Evolutionary conservation across 108 stramenopile species (phyloP).

Genomic region (Epithemia pelagica): DNA sequence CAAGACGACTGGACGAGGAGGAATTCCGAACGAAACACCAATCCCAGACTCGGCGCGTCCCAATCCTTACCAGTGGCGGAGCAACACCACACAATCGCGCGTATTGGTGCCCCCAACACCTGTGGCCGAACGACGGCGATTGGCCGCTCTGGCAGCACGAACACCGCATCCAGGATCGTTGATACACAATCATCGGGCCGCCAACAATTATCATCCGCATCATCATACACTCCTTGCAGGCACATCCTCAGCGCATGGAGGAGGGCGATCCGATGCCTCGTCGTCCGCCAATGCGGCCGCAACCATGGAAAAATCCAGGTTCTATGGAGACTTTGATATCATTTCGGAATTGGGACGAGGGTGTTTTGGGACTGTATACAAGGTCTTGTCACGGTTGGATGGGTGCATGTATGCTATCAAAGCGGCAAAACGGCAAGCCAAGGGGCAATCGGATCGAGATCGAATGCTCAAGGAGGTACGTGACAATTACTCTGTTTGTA

Average conservation of each 20-base stretch:
- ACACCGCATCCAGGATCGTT: not conserved
- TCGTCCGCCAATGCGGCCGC: not conserved
- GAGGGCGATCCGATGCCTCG: not conserved
- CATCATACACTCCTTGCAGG: not conserved
- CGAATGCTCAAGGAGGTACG: slow-evolving; percentile 78
- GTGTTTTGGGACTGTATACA: slow-evolving; percentile 75
- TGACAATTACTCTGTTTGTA: not conserved
- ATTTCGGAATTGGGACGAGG: slow-evolving; percentile 71
- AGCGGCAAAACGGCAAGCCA: slow-evolving; percentile 61
- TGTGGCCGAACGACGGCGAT: slow-evolving; percentile 12
- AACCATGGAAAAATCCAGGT: slow-evolving; percentile 26
- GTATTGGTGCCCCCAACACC: slow-evolving; percentile 24
- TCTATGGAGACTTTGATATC: slow-evolving; percentile 68
- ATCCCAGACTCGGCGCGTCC: slow-evolving; percentile 8
- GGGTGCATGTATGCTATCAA: slow-evolving; percentile 83
- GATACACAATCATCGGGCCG: not conserved
- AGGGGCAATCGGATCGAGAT: slow-evolving; percentile 53
- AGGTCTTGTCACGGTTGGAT: slow-evolving; percentile 65
- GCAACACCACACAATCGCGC: slow-evolving; percentile 14
- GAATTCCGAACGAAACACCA: not conserved
- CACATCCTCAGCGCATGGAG: slow-evolving; percentile 5
- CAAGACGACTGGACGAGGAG: not conserved
- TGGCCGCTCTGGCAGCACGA: not conserved
- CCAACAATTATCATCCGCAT: not conserved
- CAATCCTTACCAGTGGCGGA: slow-evolving; percentile 8